Evolutionary conservation across 495 filamentous ascomycete species (phyloP), one percentile per base, ranked within the genome.

Genomic region (Penicillium tannophilum): DNA sequence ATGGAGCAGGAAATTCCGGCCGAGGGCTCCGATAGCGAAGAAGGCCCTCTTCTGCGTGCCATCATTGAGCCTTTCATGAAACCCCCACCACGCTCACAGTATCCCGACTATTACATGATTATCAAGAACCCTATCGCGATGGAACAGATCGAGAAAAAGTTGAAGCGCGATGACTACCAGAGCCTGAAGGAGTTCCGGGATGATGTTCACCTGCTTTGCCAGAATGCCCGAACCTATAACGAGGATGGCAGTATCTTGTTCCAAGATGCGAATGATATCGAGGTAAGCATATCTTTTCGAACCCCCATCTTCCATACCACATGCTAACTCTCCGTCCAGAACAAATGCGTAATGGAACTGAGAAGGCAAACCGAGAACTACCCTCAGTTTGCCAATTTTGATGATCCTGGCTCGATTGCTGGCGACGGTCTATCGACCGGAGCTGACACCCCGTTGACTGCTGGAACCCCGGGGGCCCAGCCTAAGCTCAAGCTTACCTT

Each of bases 11-110:
- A 82, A 55, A 63, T 82, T 16, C 80, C 79, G 31, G 83, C 83
- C 12, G 86, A 90, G 39, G 72, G 76, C 9, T 84, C 83, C 10
- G 80, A 86, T n/a, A 79, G 82, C 55, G 86, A 86, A 23, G 47
- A 88, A 54, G 85, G 74, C 62, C 72, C 77, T 58, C 71, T 77
- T 30, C 76, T 85, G 48, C 90, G 93, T 52, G 78, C 90, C 20
- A 89, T 97, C 70, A 97, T 96, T 53, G 94, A 93, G 41, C 94
- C 93, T 0, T 98, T 98, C 72, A 82, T 97, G 72, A 91, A 92
- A 66, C 81, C 96, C 17, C 93, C 93, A 19, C 86, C 90, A n/a
- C 93, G 89, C 72, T 86, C 84, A 17, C 83, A 89, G 28, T 98
- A 93, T 70, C 88, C 90, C 6, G 92, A 97, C 64, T 98, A 98